Conservation (phyloP, 106 monocot species). For the Platanthera guangdongensis region DNA sequence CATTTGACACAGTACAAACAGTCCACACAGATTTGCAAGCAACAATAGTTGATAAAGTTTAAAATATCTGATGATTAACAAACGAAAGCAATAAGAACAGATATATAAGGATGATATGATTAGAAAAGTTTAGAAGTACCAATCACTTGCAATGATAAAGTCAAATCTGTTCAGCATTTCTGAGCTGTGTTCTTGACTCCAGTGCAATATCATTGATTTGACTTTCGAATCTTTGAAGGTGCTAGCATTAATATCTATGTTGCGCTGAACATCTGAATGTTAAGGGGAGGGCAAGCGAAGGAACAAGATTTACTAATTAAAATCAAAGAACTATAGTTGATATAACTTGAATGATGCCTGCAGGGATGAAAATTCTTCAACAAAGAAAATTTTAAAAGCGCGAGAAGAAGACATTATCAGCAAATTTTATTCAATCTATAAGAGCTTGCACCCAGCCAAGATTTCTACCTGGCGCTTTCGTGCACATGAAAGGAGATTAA, state of each 20-base stretch:
- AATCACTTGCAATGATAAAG: constrained; percentile 92
- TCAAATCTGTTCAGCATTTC: constrained; percentile 63
- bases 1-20: not conserved
- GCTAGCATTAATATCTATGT: constrained; percentile 44
- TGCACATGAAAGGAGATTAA: no score
- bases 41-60: no score
- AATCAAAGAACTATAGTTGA: not conserved
- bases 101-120: not conserved
- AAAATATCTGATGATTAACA: not conserved
- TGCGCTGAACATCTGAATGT: constrained; percentile 69
- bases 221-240: constrained; percentile 66
- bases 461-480: no score
- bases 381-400: not conserved
- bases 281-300: constrained; percentile 14
- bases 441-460: no score
- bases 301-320: not conserved
- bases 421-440: no score
- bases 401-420: not conserved
- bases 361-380: not conserved
- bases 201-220: constrained; percentile 64
- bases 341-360: not conserved
- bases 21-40: no score
- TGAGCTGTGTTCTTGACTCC: constrained; percentile 47
- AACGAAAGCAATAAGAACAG: not conserved
- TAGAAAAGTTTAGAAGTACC: constrained; percentile 30